Evolutionary conservation across 371 early-diverging fungal species (phyloP), one percentile per base, ranked within the genome.

Genomic region (Mucor plumbeus): DNA sequence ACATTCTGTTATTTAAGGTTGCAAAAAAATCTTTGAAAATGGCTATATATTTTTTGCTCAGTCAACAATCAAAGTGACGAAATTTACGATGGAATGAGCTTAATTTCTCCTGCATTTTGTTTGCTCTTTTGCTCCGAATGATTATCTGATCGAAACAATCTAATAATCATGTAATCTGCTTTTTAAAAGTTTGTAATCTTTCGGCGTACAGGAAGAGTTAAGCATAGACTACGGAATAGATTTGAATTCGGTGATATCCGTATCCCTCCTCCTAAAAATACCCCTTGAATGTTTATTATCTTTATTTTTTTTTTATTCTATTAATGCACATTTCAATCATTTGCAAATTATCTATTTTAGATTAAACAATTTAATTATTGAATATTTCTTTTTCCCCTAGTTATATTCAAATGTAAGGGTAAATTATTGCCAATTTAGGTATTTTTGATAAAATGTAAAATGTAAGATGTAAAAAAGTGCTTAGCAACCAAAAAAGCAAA

Each of bases 91-190:
- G 47, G 47, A 47, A 47, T 47, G 47, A 47, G 47, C 47, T 47
- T 47, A 47, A 47, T 17, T 44, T 47, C 9, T 9, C 19, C n/a
- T 5, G 1, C 3, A 10, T 10, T 47, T 19, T 47, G 47, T 47
- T 47, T 47, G 47, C 17, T 47, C 21, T 14, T 47, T 47, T 4
- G 53, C 53, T 47, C 53, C 53, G 50, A 47, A 4, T 21, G 21
- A 53, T 53, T 53, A 53, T 53, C 53, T 53, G 53, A 53, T 53
- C 31, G 53, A 53, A 53, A 19, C 43, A n/a, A 47, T 47, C 47
- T 8, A 47, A 19, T 19, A 19, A 47, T 47, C 21, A 19, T 47
- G 47, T 9, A 19, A 47, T 47, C 47, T 47, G 47, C 47, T 9
- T n/a, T 47, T 47, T 19, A 47, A 47, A 47, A 19, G 10, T 47